Conservation (phyloP, 1,139 yeast species). For the Lodderomyces theae region DNA sequence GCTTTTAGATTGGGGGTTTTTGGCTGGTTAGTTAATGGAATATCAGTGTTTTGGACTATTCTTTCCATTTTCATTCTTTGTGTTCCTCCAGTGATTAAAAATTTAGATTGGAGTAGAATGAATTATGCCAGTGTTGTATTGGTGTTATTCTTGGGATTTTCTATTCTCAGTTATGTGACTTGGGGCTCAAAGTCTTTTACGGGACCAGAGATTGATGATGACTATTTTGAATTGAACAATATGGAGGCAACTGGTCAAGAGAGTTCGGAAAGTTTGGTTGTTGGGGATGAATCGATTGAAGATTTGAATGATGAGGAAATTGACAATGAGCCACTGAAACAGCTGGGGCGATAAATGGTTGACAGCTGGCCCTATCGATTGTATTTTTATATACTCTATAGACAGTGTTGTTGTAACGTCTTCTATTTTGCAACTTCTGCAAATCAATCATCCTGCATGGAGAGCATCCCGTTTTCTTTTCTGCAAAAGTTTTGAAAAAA, state of each 20-base stretch:
- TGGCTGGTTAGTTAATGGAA: constrained; percentile 62
- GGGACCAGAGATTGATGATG: constrained; percentile 63
- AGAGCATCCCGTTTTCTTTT: no score
- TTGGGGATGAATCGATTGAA: constrained; percentile 13
- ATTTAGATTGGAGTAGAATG: constrained; percentile 59
- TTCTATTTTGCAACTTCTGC: no score
- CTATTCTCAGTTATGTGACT: constrained; percentile 48
- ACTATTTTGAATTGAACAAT: constrained; percentile 41
- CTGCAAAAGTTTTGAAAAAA: no score
- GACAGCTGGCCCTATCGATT: no score
- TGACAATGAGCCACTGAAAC: constrained; percentile 12
- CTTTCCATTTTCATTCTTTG: constrained; percentile 64
- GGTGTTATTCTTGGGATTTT: constrained; percentile 43
- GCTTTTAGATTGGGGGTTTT: constrained; percentile 64
- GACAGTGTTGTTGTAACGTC: no score
- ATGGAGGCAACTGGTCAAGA: constrained; percentile 18
- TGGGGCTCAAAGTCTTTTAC: constrained; percentile 65
- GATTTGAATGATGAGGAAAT: constrained; percentile 10
- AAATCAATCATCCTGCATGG: no score
- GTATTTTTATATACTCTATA: no score
- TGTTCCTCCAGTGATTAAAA: constrained; percentile 68
- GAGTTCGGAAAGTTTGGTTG: constrained; percentile 14
- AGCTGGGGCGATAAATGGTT: no score
- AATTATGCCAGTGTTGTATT: constrained; percentile 73
- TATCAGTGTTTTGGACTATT: constrained; percentile 60